phyloP scores from a whole-genome alignment of 192 early-diverging fungal genomes.

The Dimargaris cristalligena region DNA sequence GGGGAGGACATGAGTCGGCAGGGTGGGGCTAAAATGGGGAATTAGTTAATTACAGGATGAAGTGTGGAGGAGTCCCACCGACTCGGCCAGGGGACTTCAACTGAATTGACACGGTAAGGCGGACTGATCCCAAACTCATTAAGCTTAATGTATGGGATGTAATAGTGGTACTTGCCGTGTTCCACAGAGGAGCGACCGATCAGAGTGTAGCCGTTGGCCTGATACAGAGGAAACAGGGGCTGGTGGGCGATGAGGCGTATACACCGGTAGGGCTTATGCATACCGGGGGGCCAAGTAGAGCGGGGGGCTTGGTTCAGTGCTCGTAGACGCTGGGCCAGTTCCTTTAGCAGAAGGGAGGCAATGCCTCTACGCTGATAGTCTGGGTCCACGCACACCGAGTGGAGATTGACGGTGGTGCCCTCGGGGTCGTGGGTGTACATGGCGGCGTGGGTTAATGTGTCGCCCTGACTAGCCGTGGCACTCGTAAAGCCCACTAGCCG shows the following conservation, averaged over 20 bases:
- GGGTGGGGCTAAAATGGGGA: background rate
- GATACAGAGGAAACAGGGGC: conserved; percentile 7
- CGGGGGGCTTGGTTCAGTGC: background rate
- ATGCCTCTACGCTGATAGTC: background rate
- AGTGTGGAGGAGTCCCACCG: too few relatives aligned
- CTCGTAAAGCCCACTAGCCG: background rate
- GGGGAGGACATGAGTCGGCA: background rate
- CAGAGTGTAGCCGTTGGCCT: background rate
- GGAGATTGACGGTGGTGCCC: background rate
- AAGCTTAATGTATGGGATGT: background rate
- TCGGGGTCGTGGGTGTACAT: background rate
- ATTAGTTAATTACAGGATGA: background rate
- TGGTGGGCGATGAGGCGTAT: conserved; percentile 7
- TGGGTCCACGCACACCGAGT: conserved; percentile 8
- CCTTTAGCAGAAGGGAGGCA: background rate
- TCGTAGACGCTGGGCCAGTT: background rate
- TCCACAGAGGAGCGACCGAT: conserved; percentile 1
- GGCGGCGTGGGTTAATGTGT: background rate
- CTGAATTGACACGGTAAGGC: background rate
- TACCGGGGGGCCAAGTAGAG: too few relatives aligned
- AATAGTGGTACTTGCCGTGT: conserved; percentile 2
- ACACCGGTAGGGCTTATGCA: background rate
- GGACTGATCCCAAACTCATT: background rate
- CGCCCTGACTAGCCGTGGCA: background rate
- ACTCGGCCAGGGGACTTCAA: too few relatives aligned